Evolutionary conservation across 2,329 filamentous ascomycete species (phyloP), one percentile per base, ranked within the genome.

Genomic region (Colletotrichum sp.): DNA sequence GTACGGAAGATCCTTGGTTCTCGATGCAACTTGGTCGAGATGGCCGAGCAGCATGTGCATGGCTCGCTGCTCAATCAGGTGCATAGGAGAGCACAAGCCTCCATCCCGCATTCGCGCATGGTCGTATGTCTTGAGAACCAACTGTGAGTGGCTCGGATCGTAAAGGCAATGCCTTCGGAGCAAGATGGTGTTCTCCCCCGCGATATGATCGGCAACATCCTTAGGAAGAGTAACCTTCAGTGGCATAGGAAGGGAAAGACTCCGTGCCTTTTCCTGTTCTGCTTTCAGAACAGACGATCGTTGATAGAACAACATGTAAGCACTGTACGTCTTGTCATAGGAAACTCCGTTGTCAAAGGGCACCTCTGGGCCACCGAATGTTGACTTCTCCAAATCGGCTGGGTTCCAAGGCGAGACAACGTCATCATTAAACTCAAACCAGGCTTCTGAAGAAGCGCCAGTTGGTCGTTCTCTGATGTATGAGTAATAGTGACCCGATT

Each of bases 271-370:
- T 33, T 87, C 83, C 77, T 90, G 87, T 73, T 90, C 88, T 18
- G 83, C 82, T 21, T 87, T 85, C 70, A 96, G 87, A 6, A 91
- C 90, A 0, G 92, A 92, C 5, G 92, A 90, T 63, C 97, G 92
- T 82, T 98, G 94, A 82, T 99, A 99, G 82, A 99, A 98, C 11
- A 99, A 89, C 94, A 99, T 98, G 82, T 99, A 99, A 15, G 96
- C 97, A 81, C 95, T 98, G 86, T 93, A 93, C 6, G 90, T 89
- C 82, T 96, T 96, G 78, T 92, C 90, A 76, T 89, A 91, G 0
- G 86, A 77, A 21, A 87, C 81, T 73, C 85, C 84, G 78, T 85
- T 83, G 74, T 89, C 84, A 78, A 87, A 85, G 75, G 88, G 78
- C 73, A 84, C 76, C 72, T 93, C 92, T 6, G 85, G 80, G 2